Percentiles rank a stretch among this genome's conserved stretches.
Conservation (phyloP, 257 asterid genomes). For the Asclepias syriaca region DNA sequence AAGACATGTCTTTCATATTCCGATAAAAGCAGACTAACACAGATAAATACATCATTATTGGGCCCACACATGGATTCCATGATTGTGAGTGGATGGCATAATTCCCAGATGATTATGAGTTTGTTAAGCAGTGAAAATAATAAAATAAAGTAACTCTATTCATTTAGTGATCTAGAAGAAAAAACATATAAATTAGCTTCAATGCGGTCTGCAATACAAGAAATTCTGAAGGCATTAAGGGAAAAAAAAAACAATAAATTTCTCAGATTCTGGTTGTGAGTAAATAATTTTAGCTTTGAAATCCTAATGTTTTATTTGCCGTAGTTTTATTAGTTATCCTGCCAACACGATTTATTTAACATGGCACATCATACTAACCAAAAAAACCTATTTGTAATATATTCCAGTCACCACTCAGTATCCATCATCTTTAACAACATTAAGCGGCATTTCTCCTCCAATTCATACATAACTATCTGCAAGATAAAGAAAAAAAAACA, state of each 20-base stretch:
- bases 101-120: neutral
- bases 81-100: neutral
- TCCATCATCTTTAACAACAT: neutral
- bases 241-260: neutral
- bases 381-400: neutral
- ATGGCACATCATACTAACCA: neutral
- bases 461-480: neutral
- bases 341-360: neutral
- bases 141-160: neutral
- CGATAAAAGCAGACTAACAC: neutral
- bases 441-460: neutral
- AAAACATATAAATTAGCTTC: neutral
- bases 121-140: neutral
- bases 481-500: neutral
- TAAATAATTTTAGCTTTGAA: neutral
- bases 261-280: neutral
- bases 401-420: neutral
- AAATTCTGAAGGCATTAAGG: neutral
- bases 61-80: too few relatives aligned
- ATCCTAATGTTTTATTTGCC: neutral
- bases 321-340: neutral
- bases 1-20: neutral
- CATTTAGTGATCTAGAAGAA: neutral
- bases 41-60: neutral
- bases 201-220: neutral